Evolutionary conservation across 2,329 filamentous ascomycete genomes (phyloP), one percentile per base, ranked within the genome.

Genomic region (Colletotrichum sp.): DNA sequence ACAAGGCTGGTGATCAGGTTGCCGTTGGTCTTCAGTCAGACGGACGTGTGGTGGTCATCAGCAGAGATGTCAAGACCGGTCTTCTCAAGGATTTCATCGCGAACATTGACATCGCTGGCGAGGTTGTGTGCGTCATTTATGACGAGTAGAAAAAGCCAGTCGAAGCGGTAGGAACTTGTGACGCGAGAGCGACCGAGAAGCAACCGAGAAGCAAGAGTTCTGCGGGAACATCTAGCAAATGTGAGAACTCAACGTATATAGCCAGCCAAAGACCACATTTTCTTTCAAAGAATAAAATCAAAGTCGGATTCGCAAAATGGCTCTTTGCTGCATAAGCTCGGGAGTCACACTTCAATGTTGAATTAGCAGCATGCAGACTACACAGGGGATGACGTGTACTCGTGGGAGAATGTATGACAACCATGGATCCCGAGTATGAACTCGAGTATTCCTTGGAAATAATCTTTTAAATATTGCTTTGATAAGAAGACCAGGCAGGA

Each of bases 21-120:
- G 94, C 92, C 1, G 90, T 95, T 32, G 93, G 89, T 1, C 87
- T 94, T 77, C 93, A 95, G 83, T 83, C 84, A n/a, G 91, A 91
- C 61, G 85, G 88, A 26, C 90, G 89, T 39, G 90, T 95, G 3
- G 90, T 90, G 7, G 83, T 96, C 63, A 89, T 94, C 64, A 81
- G 85, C 78, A 87, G 94, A 7, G 88, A 95, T 83, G 84, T 88
- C 2, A 77, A 82, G 71, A 92, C 90, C 0, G 94, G 94, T 2
- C 79, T 88, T 77, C 84, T 96, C 48, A 86, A 84, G 36, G 81
- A 84, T 52, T 87, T 88, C 77, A 81, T 87, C 6, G 89, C 85
- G 3, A 82, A 83, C 68, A 83, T 84, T 14, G 78, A 85, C 30
- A 81, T 91, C 43, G 82, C 80, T 13, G 89, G 88, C 21, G 81